A percentile compares a stretch with the other conserved stretches of the same genome.
Conservation (phyloP, 345 rosid species). For the Salix purpurea region DNA sequence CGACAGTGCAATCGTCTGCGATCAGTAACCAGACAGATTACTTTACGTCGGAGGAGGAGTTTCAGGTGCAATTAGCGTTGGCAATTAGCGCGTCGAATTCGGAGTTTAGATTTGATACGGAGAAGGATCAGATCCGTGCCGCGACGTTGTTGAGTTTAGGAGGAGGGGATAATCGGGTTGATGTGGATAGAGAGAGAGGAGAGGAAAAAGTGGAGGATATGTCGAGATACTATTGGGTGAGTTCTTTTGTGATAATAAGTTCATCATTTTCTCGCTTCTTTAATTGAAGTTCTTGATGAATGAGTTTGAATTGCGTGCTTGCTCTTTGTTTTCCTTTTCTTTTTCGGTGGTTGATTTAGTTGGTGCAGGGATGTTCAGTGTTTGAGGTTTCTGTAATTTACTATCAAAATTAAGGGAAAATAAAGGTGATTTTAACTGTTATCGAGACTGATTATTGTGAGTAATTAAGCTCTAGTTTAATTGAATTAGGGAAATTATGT, state of each 20-base stretch:
- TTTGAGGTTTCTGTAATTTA: neutral
- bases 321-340: neutral
- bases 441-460: neutral
- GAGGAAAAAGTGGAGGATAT: conserved; percentile 61
- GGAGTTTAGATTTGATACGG: conserved; percentile 54
- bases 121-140: conserved; percentile 94
- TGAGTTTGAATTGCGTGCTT: conserved; percentile 6
- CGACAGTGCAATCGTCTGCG: neutral
- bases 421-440: neutral
- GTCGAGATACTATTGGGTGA: conserved; percentile 95
- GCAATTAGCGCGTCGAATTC: conserved; percentile 95
- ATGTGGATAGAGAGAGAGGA: conserved; percentile 49
- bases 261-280: neutral
- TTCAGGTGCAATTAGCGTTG: conserved; percentile 87
- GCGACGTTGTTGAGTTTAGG: conserved; percentile 72
- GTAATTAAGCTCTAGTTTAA: neutral
- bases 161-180: conserved; percentile 35
- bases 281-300: conserved; percentile 2
- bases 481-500: neutral
- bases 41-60: conserved; percentile 89
- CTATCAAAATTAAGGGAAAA: neutral
- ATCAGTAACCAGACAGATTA: conserved; percentile 40
- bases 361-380: neutral
- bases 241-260: conserved; percentile 11
- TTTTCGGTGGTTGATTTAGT: neutral